These are phyloP conservation scores for Penicillium angulare DNA, from an alignment of 495 filamentous ascomycete genomes.

Conservation along the genomic window DNA sequence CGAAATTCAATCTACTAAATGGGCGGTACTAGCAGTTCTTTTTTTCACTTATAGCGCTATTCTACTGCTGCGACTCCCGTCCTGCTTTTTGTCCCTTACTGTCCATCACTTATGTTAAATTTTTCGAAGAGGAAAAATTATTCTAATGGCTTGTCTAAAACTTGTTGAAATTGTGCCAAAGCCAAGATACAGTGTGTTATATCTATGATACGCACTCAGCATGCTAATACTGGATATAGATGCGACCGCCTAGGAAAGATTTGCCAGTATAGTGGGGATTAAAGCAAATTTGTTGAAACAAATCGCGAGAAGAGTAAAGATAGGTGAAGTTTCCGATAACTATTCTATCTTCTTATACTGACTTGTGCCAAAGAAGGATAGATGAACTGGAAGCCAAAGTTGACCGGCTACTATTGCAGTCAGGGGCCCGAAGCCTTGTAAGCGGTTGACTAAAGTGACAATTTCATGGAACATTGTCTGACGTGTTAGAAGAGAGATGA, in stretches of 20 bases:
- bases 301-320: not conserved
- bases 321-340: not conserved
- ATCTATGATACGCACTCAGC: not conserved
- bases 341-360: not conserved
- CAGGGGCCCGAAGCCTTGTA: not conserved
- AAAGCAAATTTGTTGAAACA: not conserved
- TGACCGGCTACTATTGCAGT: slow-evolving; percentile 11
- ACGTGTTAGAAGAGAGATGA: not conserved
- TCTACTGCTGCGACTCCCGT: not conserved
- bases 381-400: slow-evolving; percentile 17
- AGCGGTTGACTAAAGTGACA: not conserved
- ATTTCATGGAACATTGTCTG: not conserved
- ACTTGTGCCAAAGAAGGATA: slow-evolving; percentile 1
- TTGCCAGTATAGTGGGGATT: slow-evolving; percentile 12
- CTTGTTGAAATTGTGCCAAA: slow-evolving; percentile 20
- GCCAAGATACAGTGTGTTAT: slow-evolving; percentile 19
- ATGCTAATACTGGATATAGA: not conserved
- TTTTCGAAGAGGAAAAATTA: not conserved
- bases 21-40: not conserved
- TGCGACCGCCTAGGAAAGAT: slow-evolving; percentile 15
- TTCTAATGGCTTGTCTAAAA: slow-evolving; percentile 11
- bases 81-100: not conserved
- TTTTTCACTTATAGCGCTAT: not conserved
- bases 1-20: not conserved
- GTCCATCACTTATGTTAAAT: not conserved